Percentiles rank a stretch among this genome's conserved stretches.
Evolutionary conservation across 306 rosid genomes (phyloP).

Genomic region (Vigna nakashimae): DNA sequence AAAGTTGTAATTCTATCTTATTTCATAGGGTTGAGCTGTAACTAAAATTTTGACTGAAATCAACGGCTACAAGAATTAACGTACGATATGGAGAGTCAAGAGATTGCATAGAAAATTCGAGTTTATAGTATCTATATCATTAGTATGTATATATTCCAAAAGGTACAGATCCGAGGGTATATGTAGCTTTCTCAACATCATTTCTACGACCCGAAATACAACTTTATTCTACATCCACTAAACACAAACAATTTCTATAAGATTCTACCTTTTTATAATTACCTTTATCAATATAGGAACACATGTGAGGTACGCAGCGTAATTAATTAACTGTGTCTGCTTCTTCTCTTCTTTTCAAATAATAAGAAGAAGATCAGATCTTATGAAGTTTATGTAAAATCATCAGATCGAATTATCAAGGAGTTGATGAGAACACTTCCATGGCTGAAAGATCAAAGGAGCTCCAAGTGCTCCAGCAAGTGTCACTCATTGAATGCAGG

Average conservation of each 20-base stretch:
- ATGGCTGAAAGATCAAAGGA: slow-evolving; percentile 65
- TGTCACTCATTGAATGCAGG: slow-evolving; percentile 9
- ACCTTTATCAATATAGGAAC: background rate
- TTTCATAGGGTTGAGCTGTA: no score
- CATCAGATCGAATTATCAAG: slow-evolving; percentile 36
- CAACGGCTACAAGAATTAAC: background rate
- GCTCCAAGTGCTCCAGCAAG: slow-evolving; percentile 63
- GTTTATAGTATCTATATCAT: background rate
- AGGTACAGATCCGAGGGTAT: slow-evolving; percentile 32
- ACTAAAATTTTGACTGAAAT: background rate
- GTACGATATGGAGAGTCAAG: background rate
- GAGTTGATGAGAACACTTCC: slow-evolving; percentile 58
- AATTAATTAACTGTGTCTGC: background rate
- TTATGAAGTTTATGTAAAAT: slow-evolving; percentile 23
- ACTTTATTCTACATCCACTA: slow-evolving; percentile 39
- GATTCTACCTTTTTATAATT: background rate
- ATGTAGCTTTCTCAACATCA: slow-evolving; percentile 18
- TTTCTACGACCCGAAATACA: slow-evolving; percentile 23
- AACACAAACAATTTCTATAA: slow-evolving; percentile 28
- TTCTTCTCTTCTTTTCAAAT: slow-evolving; percentile 21
- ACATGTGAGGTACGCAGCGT: background rate
- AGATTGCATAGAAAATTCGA: background rate
- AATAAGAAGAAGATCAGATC: slow-evolving; percentile 36
- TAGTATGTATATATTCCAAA: slow-evolving; percentile 3
- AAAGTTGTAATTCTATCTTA: background rate